phyloP scores from a whole-genome alignment of 495 filamentous ascomycete genomes.

The Lepraria neglecta region DNA sequence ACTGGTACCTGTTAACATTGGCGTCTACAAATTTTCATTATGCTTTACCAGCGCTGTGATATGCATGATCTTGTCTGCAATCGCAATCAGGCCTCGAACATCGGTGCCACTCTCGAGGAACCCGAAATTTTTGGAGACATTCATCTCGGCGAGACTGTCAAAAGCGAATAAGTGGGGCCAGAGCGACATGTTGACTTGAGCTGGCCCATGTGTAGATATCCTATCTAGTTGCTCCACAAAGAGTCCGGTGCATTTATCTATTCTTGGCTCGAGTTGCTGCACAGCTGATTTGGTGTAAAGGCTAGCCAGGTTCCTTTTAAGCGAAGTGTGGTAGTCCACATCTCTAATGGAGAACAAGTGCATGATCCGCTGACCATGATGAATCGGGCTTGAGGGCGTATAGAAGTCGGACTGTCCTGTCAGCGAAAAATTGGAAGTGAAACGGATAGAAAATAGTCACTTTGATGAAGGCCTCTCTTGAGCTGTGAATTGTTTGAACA shows the following conservation, averaged over 20 bases:
- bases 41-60: slow-evolving; percentile 40
- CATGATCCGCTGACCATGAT: too few species aligned
- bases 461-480: slow-evolving; percentile 74
- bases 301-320: too few species aligned
- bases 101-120: slow-evolving; percentile 55
- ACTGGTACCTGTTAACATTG: neutral
- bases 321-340: too few species aligned
- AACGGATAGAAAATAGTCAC: slow-evolving; percentile 54
- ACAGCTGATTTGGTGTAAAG: too few species aligned
- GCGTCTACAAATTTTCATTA: neutral
- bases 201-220: too few species aligned
- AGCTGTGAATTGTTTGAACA: slow-evolving; percentile 67
- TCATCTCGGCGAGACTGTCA: slow-evolving; percentile 63
- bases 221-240: too few species aligned
- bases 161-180: slow-evolving; percentile 81
- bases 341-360: too few species aligned
- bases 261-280: too few species aligned
- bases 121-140: slow-evolving; percentile 55
- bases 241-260: slow-evolving; percentile 62
- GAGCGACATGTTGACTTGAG: slow-evolving; percentile 41
- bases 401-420: slow-evolving; percentile 29
- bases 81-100: slow-evolving; percentile 46
- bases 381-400: too few species aligned
- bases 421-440: neutral
- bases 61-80: slow-evolving; percentile 41